These are phyloP conservation scores for Eucalyptus regnans DNA, from an alignment of 345 rosid species.

Conservation along the genomic window DNA sequence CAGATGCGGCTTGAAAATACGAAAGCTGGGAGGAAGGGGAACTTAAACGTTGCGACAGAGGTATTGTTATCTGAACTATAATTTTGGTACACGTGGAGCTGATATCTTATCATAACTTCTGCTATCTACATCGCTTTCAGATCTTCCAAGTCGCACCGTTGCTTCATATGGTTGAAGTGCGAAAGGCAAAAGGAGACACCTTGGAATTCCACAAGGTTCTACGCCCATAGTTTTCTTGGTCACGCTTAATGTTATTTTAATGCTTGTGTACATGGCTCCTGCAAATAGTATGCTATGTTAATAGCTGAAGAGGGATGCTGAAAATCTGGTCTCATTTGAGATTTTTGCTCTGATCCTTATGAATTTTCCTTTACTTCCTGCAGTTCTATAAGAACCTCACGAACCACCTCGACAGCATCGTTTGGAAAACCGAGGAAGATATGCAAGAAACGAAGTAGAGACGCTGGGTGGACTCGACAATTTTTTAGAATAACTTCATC, in stretches of 20 bases:
- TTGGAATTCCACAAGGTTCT: constrained; percentile 10
- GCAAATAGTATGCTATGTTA: neutral
- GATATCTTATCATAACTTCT: neutral
- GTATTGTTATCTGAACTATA: neutral
- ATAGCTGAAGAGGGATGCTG: neutral
- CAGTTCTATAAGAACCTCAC: constrained; percentile 11
- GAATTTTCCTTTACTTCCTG: neutral
- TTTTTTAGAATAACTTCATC: neutral
- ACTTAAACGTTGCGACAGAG: constrained; percentile 6
- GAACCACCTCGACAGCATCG: constrained; percentile 1
- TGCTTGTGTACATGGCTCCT: neutral
- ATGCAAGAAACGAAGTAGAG: neutral
- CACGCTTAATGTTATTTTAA: neutral
- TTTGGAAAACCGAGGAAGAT: constrained; percentile 12
- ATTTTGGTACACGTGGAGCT: neutral
- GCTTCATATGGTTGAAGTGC: constrained; percentile 6
- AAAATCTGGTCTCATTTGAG: neutral
- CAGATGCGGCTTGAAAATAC: constrained; percentile 7
- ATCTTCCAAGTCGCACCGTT: constrained; percentile 7
- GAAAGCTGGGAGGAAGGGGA: constrained; percentile 13
- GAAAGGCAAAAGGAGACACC: constrained; percentile 13
- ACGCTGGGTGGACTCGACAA: neutral
- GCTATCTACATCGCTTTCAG: neutral
- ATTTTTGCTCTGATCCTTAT: neutral
- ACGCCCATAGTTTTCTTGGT: neutral